These are phyloP conservation scores for Phytophthora hibernalis DNA, from an alignment of 352 stramenopile species.

Conservation along the genomic window DNA sequence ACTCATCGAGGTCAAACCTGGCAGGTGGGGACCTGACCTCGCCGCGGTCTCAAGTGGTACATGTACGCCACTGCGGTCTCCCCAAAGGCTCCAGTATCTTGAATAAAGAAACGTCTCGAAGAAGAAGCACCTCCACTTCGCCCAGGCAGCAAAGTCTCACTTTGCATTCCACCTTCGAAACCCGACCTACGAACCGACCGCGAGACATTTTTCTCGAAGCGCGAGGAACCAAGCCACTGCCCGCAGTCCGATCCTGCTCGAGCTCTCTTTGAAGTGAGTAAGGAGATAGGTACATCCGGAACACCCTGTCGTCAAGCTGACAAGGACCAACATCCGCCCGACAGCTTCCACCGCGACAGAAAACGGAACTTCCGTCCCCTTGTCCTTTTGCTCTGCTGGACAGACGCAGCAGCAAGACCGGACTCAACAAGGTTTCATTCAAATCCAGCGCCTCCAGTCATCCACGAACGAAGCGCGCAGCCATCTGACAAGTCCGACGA, in stretches of 20 bases:
- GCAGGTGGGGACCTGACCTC: constrained; percentile 7
- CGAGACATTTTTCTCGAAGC: constrained; percentile 15
- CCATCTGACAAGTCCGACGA: constrained; percentile 30
- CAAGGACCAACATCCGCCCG: not conserved
- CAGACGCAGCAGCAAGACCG: constrained; percentile 36
- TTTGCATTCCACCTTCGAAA: not conserved
- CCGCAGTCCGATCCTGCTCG: constrained; percentile 18
- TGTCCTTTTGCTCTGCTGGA: constrained; percentile 36
- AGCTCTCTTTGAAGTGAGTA: constrained; percentile 23
- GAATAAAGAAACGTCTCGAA: constrained; percentile 11
- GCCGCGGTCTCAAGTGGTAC: constrained; percentile 25
- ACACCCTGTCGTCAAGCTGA: not conserved
- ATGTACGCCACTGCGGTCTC: constrained; percentile 20
- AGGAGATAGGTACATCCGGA: constrained; percentile 17
- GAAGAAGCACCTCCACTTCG: not conserved
- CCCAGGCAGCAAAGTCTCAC: not conserved
- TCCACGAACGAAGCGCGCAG: constrained; percentile 25
- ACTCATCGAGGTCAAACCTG: constrained; percentile 11
- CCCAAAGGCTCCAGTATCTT: constrained; percentile 1
- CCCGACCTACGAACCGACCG: not conserved
- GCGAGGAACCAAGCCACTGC: constrained; percentile 10
- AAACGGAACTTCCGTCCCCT: constrained; percentile 35
- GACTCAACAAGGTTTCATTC: constrained; percentile 40
- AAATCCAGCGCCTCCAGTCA: constrained; percentile 44
- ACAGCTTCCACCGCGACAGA: constrained; percentile 29